Percentiles rank a stretch among this genome's conserved stretches.
phyloP scores from a whole-genome alignment of 2,329 filamentous ascomycete species.

The Phoma sp. region DNA sequence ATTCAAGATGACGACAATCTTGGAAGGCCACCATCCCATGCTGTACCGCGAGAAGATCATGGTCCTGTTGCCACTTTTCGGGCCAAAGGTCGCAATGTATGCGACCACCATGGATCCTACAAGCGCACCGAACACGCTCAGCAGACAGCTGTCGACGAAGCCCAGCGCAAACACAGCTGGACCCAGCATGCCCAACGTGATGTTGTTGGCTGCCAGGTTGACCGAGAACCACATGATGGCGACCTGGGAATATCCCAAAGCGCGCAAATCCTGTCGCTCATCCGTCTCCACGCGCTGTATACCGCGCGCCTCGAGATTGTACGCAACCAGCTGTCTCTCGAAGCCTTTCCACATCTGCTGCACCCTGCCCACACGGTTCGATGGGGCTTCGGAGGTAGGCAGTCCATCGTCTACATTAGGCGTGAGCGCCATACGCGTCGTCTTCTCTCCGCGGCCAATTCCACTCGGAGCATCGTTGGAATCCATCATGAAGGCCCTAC shows the following conservation, averaged over 20 bases:
- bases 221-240: conserved; percentile 67
- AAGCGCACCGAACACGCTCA: conserved; percentile 64
- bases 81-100: conserved; percentile 68
- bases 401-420: conserved; percentile 29
- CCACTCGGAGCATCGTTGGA: not conserved
- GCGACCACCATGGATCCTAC: conserved; percentile 62
- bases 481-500: conserved; percentile 40
- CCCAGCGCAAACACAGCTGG: conserved; percentile 64
- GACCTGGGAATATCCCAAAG: conserved; percentile 63
- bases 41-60: conserved; percentile 65
- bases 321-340: conserved; percentile 53
- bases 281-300: conserved; percentile 64
- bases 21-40: conserved; percentile 71
- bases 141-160: conserved; percentile 63
- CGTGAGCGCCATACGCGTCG: conserved; percentile 28
- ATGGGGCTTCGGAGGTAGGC: conserved; percentile 22
- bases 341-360: conserved; percentile 40
- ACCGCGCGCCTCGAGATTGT: conserved; percentile 65
- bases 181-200: conserved; percentile 69
- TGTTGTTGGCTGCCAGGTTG: conserved; percentile 68
- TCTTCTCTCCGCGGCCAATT: conserved; percentile 26
- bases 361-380: conserved; percentile 17
- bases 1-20: conserved; percentile 68
- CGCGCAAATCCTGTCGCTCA: conserved; percentile 60
- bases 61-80: conserved; percentile 66